A percentile compares a stretch with the other conserved stretches of the same genome.
These are phyloP conservation scores for Schoenoplectus tabernaemontani DNA, from an alignment of 202 grass and related monocot genomes.

Conservation along the genomic window DNA sequence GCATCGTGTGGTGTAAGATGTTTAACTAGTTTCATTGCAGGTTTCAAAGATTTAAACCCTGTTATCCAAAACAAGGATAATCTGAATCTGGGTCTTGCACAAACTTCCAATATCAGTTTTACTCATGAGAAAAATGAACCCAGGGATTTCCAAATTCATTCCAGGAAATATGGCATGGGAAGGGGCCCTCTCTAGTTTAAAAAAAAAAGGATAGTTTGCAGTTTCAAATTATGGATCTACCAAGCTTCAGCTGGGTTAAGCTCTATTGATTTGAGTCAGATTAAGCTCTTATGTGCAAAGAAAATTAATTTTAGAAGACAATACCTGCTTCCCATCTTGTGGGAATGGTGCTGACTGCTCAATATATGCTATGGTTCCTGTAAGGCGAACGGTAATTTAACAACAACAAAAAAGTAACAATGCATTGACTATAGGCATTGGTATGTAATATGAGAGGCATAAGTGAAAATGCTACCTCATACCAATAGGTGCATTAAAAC, in stretches of 20 bases:
- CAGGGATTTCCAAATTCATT: neutral
- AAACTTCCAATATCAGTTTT: slow-evolving; percentile 6
- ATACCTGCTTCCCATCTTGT: slow-evolving; percentile 80
- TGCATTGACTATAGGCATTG: neutral
- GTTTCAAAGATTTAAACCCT: neutral
- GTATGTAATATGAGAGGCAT: slow-evolving; percentile 12
- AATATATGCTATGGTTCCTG: slow-evolving; percentile 76
- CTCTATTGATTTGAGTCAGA: neutral
- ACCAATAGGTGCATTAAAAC: slow-evolving; percentile 72
- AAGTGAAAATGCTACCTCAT: slow-evolving; percentile 25
- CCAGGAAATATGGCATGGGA: neutral
- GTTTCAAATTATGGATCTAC: neutral
- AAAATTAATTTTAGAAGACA: slow-evolving; percentile 6
- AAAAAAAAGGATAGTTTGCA: too few species aligned
- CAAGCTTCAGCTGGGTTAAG: neutral
- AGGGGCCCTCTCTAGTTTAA: neutral
- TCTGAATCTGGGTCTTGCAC: neutral
- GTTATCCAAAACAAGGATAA: slow-evolving; percentile 7
- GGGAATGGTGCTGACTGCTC: slow-evolving; percentile 89
- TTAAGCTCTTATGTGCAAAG: neutral
- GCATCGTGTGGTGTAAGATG: neutral
- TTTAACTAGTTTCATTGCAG: neutral
- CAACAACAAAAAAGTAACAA: neutral
- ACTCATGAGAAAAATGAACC: neutral
- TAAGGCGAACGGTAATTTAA: slow-evolving; percentile 20